Conservation (phyloP, 2,329 filamentous ascomycete genomes). For the Diplodia corticola region DNA sequence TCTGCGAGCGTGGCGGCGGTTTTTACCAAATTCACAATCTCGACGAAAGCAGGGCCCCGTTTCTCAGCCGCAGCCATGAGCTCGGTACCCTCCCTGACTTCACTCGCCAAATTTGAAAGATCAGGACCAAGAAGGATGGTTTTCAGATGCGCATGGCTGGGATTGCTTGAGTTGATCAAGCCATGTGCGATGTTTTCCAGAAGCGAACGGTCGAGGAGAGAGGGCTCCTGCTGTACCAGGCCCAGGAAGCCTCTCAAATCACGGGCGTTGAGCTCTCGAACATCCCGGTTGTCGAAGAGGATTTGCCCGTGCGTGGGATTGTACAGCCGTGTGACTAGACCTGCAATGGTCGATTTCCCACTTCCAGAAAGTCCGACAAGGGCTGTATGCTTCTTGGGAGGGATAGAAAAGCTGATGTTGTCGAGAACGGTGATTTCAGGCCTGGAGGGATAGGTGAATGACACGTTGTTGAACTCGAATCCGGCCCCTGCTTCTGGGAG, state of each 20-base stretch:
- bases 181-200: slow-evolving; percentile 57
- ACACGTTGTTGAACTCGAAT: slow-evolving; percentile 36
- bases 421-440: slow-evolving; percentile 43
- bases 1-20: slow-evolving; percentile 60
- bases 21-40: slow-evolving; percentile 55
- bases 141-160: slow-evolving; percentile 44
- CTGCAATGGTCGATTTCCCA: slow-evolving; percentile 47
- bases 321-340: slow-evolving; percentile 42
- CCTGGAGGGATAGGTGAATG: slow-evolving; percentile 45
- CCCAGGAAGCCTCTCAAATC: slow-evolving; percentile 40
- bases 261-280: slow-evolving; percentile 41
- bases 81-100: slow-evolving; percentile 54
- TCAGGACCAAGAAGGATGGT: slow-evolving; percentile 50
- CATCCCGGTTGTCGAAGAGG: slow-evolving; percentile 41
- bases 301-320: slow-evolving; percentile 38
- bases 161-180: slow-evolving; percentile 42
- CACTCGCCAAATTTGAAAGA: slow-evolving; percentile 53
- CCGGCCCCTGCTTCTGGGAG: slow-evolving; percentile 37
- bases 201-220: slow-evolving; percentile 53
- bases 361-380: slow-evolving; percentile 36
- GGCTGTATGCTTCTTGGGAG: slow-evolving; percentile 44
- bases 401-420: slow-evolving; percentile 38
- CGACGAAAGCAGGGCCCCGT: slow-evolving; percentile 47
- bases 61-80: slow-evolving; percentile 48
- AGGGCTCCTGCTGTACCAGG: slow-evolving; percentile 54